Base-by-base conservation (phyloP, 768 basidiomycete genomes). In the Lentinula raphanica region DNA sequence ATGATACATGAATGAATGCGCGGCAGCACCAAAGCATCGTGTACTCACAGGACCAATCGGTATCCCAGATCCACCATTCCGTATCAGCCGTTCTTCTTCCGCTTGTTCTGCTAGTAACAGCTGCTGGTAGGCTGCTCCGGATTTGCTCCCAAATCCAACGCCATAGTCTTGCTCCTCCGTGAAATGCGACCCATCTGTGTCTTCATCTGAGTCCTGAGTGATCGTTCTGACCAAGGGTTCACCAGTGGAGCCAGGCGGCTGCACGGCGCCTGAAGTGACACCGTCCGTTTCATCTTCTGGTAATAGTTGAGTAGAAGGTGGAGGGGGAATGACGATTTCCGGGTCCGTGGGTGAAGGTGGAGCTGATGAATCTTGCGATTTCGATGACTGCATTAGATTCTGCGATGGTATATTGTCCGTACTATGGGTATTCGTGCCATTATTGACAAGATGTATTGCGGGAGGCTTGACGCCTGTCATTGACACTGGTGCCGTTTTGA, bases 41-140 rank as follows among this genome's bases (percentile, higher is more conserved):
- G 58, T 15, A 81, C 90, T 70, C 71, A 95, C 94, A 50, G 91
- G 87, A 36, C 94, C 95, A 40, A 94, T 82, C 19, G 96, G 96
- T 58, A 98, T 98, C 29, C 97, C 97, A 56, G 92, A 88, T 11
- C 97, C 96, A 45, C 95, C 95, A 56, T 87, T 88, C 72, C 87
- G 78, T 61, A 97, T 94, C 55, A 98, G 76, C 62, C 86, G 78
- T 63, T 93, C 91, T 69, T 97, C 95, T 57, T 97, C 94, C 58
- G 95, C 94, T 66, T 96, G 91, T 59, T 81, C 82, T 50, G 83
- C 82, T 25, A 82, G 72, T 8, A 69, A 72, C 25, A 23, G 15
- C 9, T 53, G 51, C 9, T 75, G 73, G 28, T 69, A 69, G 25
- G 82, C 83, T 53, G 87, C 81, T 36, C 44, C 56, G 55, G 13